phyloP scores from a whole-genome alignment of 805 yeast genomes.

The Saccharomycopsis schoenii region DNA sequence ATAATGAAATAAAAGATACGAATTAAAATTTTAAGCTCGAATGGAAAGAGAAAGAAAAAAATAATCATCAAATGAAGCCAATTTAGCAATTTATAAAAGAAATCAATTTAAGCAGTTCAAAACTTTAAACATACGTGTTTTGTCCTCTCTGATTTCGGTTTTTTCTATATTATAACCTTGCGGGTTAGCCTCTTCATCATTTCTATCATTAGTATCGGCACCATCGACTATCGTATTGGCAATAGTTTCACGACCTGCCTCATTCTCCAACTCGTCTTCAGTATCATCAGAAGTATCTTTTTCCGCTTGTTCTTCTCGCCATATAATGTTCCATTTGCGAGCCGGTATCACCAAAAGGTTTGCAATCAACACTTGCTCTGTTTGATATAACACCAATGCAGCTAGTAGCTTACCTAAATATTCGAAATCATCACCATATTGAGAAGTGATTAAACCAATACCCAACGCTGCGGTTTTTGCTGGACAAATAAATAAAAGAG shows the following conservation, averaged over 20 bases:
- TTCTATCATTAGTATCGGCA: no score
- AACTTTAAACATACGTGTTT: not conserved
- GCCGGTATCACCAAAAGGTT: conserved; percentile 57
- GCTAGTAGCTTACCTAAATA: conserved; percentile 65
- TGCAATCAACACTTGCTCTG: conserved; percentile 79
- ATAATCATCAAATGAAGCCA: not conserved
- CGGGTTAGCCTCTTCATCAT: not conserved
- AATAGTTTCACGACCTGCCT: not conserved
- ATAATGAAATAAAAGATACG: not conserved
- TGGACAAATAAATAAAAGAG: conserved; percentile 81
- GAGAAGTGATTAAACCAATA: conserved; percentile 71
- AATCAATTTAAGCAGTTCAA: not conserved
- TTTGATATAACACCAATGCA: conserved; percentile 78
- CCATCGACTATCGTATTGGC: not conserved
- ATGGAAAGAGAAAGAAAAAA: not conserved
- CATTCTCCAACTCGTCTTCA: not conserved
- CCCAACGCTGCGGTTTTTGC: conserved; percentile 93
- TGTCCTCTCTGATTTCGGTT: not conserved
- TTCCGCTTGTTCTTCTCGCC: not conserved
- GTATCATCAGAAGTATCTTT: not conserved
- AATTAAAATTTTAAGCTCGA: not conserved
- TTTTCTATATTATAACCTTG: not conserved
- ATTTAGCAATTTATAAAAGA: not conserved
- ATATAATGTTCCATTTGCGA: conserved; percentile 51
- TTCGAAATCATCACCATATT: conserved; percentile 55